Conservation (phyloP, 495 filamentous ascomycete genomes). For the Penicillium angulare region DNA sequence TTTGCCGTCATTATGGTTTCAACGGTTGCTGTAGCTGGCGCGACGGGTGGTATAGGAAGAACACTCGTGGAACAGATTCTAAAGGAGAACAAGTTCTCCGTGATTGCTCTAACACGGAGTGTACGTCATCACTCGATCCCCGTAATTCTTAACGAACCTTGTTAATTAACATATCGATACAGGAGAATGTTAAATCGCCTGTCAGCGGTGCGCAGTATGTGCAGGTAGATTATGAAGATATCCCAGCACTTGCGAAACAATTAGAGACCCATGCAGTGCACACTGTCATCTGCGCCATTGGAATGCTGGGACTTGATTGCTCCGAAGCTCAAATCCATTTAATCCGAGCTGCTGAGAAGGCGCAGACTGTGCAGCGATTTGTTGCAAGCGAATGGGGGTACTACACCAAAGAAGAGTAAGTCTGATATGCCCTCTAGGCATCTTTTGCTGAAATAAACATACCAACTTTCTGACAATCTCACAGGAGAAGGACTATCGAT, state of each 20-base stretch:
- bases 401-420: slow-evolving; percentile 6
- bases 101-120: slow-evolving; percentile 6
- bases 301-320: slow-evolving; percentile 8
- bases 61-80: slow-evolving; percentile 11
- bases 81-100: slow-evolving; percentile 3
- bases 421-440: not conserved
- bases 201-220: slow-evolving; percentile 7
- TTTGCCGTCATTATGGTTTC: slow-evolving; percentile 1
- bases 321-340: slow-evolving; percentile 8
- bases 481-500: slow-evolving; percentile 5
- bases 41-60: slow-evolving; percentile 6
- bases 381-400: slow-evolving; percentile 9
- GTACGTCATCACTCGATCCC: slow-evolving; percentile 1
- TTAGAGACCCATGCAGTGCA: slow-evolving; percentile 7
- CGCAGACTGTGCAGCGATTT: slow-evolving; percentile 3
- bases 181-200: slow-evolving; percentile 8
- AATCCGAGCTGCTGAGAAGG: slow-evolving; percentile 6
- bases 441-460: not conserved
- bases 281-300: slow-evolving; percentile 10
- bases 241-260: not conserved
- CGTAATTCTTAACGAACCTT: not conserved
- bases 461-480: not conserved
- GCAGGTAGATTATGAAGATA: slow-evolving; percentile 11
- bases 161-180: not conserved
- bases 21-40: slow-evolving; percentile 12